These are phyloP conservation scores for Cicer arietinum DNA, from an alignment of 306 rosid genomes.

Conservation along the genomic window DNA sequence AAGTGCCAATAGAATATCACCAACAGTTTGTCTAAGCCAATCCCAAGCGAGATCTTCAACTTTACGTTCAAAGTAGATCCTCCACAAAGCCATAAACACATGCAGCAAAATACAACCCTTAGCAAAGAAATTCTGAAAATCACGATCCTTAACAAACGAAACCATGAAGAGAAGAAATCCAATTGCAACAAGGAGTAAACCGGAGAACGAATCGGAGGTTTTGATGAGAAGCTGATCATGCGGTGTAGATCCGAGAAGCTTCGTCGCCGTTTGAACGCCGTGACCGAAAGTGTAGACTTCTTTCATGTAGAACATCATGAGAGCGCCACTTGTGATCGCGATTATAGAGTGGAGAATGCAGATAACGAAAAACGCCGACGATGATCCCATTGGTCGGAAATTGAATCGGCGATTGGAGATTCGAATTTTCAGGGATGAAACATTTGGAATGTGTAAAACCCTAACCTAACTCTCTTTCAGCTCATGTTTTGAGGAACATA, in stretches of 20 bases:
- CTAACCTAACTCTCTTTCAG: slow-evolving; percentile 39
- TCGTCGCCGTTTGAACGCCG: slow-evolving; percentile 64
- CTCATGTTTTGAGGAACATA: slow-evolving; percentile 13
- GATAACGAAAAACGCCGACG: slow-evolving; percentile 76
- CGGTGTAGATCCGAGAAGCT: slow-evolving; percentile 88
- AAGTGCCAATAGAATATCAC: slow-evolving; percentile 73
- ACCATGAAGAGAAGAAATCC: slow-evolving; percentile 91
- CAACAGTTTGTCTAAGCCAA: slow-evolving; percentile 89
- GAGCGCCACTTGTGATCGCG: slow-evolving; percentile 68
- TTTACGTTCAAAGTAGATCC: slow-evolving; percentile 78
- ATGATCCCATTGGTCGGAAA: slow-evolving; percentile 43
- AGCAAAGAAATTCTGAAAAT: slow-evolving; percentile 84
- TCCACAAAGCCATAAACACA: slow-evolving; percentile 83
- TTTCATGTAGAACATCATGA: slow-evolving; percentile 97
- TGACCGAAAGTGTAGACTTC: slow-evolving; percentile 86
- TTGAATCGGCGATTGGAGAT: not conserved
- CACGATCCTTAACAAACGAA: slow-evolving; percentile 76
- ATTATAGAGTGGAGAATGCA: slow-evolving; percentile 78
- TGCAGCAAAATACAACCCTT: slow-evolving; percentile 78
- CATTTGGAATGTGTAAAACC: slow-evolving; percentile 38
- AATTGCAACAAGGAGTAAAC: slow-evolving; percentile 76
- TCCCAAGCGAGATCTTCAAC: slow-evolving; percentile 95
- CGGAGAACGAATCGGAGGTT: slow-evolving; percentile 95
- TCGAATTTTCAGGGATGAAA: not conserved
- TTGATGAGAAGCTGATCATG: slow-evolving; percentile 92